Percentiles rank a stretch among this genome's conserved stretches.
Conservation (phyloP, 306 rosid genomes). For the Ammopiptanthus mongolicus region DNA sequence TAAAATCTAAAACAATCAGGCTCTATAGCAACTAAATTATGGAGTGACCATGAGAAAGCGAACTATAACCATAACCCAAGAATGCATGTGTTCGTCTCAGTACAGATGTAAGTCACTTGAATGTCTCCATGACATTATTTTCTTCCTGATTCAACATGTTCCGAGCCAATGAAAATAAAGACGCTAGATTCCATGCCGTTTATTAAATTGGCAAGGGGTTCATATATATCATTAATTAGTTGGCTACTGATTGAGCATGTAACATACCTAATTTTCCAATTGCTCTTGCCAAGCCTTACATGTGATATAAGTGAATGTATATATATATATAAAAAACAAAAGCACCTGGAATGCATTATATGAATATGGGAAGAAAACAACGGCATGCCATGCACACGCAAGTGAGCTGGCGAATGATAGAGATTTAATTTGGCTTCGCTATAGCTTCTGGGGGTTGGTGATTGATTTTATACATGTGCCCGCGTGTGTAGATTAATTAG, state of each 20-base stretch:
- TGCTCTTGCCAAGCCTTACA: conserved; percentile 6
- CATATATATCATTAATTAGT: conserved; percentile 21
- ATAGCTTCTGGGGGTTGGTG: conserved; percentile 3
- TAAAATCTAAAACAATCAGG: too few species aligned
- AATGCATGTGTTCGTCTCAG: conserved; percentile 4
- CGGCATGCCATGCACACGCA: conserved; percentile 39
- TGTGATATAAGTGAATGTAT: not conserved
- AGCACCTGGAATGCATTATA: conserved; percentile 31
- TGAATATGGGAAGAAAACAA: conserved; percentile 48
- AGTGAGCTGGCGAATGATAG: conserved; percentile 9
- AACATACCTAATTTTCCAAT: conserved; percentile 17
- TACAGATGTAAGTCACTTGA: not conserved
- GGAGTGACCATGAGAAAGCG: too few species aligned
- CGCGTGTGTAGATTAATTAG: not conserved
- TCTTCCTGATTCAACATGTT: conserved; percentile 1
- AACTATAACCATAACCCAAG: conserved; percentile 10
- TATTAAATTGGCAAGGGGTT: not conserved
- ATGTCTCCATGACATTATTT: conserved; percentile 10
- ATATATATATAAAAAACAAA: not conserved
- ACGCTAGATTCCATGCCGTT: conserved; percentile 13
- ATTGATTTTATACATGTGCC: not conserved
- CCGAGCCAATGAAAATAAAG: conserved; percentile 23
- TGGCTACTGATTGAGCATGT: conserved; percentile 9
- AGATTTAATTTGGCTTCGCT: conserved; percentile 13
- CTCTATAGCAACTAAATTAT: too few species aligned